Evolutionary conservation across 139 green algal species (phyloP), one percentile per base, ranked within the genome.

Genomic region (Chlamydomonas urium): DNA sequence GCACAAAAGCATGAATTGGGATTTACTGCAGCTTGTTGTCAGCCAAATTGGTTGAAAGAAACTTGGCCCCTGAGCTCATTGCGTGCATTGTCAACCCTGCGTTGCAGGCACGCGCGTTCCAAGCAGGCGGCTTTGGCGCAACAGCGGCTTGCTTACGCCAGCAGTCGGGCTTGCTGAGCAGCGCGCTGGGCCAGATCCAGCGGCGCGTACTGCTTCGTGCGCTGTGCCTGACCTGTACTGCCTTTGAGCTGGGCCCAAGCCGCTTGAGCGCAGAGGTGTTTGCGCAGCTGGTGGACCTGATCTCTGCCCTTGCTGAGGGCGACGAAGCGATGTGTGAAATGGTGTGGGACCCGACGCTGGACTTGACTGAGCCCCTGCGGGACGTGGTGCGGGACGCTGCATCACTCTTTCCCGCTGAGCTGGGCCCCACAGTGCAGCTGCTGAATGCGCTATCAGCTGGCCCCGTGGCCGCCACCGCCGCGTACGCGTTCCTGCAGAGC

Each of bases 401-500:
- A n/a, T 56, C 29, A 5, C 71, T 90, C 29, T 92, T 86, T 65
- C 86, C 86, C 8, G 37, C 63, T 58, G 37, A 71, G 8, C 38
- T 57, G 31, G 19, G 19, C 61, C 34, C 53, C 53, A 8, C 53
- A 31, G 38, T 10, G 32, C 59, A 67, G 31, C 31, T 67, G 17
- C 59, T 88, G n/a, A 60, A 71, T 3, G 70, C 72, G 33, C 67
- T 81, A 3, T 31, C 58, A 2, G 31, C 47, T 35, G 69, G 71
- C 1, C 38, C 36, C 35, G 78, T 65, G 0, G 74, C 81, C 17
- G 77, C 72, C 17, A 48, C 56, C 31, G 61, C 69, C 3, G 82
- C 81, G 21, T 86, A 86, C 45, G 65, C 47, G 37, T 91, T 86
- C 72, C 73, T 92, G 34, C 74, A 75, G 28, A 56, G 34, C 19